Base-by-base conservation (phyloP, 495 filamentous ascomycete species). In the Letharia lupina region DNA sequence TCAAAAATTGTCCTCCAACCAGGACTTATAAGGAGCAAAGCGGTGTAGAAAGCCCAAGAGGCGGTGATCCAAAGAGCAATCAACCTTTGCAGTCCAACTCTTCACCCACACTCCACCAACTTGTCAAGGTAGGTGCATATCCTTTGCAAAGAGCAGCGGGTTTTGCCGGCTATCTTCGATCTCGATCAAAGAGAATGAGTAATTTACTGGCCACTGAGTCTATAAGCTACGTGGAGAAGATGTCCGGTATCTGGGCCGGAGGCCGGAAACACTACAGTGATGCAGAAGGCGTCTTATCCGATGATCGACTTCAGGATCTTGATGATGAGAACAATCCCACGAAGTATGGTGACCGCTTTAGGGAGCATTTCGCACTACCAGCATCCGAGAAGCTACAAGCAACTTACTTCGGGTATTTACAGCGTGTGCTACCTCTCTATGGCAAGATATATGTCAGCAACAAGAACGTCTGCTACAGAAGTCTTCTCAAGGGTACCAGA, bases 151-250 rank as follows among this genome's bases (percentile, higher is more conserved):
- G 89, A 63, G 93, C 93, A 18, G 89, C 90, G 35, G 87, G 88
- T 7, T 83, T 96, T 75, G 91, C 93, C 33, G 90, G 86, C 23
- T 96, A 90, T 73, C 77, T 98, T 70, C 89, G 87, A 71, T 86
- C 81, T 64, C 85, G 87, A 20, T 87, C 85, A 37, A 89, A 88
- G 64, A 84, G 86, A 48, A 92, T 98, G 87, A 93, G 91, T 66
- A 91, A 78, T 65, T 80, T 97, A 37, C 73, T 98, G 33, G 91
- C 95, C 41, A 90, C 89, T 4, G 92, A 97, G 72, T 95, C 94
- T 3, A 98, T 96, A 91, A 91, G 91, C 23, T 98, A 98, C 73
- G 86, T 96, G 40, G 93, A 96, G 70, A 96, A 96, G 72, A 93
- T 98, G 0, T 96, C 93, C 6, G 94, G 91, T 47, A 98, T 98